Conservation (phyloP, 306 rosid genomes). For the Lagenaria siceraria region DNA sequence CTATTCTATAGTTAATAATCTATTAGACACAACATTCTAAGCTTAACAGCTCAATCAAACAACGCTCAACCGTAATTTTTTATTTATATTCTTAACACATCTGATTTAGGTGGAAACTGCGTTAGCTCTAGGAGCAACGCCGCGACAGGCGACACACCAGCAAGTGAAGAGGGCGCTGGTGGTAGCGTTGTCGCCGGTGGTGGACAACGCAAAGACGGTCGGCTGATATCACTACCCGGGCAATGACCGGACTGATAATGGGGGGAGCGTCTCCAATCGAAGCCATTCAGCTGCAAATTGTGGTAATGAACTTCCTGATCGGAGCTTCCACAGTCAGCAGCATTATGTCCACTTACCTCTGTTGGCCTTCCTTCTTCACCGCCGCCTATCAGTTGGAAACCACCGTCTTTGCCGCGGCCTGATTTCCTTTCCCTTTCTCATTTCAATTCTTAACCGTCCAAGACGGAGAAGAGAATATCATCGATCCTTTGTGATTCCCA, state of each 20-base stretch:
- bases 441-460: not conserved
- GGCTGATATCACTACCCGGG: conserved; percentile 90
- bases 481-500: not conserved
- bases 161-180: conserved; percentile 78
- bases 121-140: conserved; percentile 90
- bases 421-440: not conserved
- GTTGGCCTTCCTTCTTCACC: conserved; percentile 92
- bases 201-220: conserved; percentile 88
- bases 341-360: conserved; percentile 71
- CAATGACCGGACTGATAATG: conserved; percentile 96
- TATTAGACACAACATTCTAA: too few species aligned
- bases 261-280: conserved; percentile 96
- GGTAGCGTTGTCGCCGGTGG: conserved; percentile 71
- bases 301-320: conserved; percentile 90
- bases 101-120: conserved; percentile 75
- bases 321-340: conserved; percentile 90
- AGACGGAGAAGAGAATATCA: too few species aligned
- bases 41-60: too few species aligned
- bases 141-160: conserved; percentile 72
- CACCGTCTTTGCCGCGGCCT: conserved; percentile 41
- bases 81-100: not conserved
- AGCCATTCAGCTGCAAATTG: conserved; percentile 88
- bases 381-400: conserved; percentile 69
- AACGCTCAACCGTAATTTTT: not conserved
- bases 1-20: too few species aligned